These are phyloP conservation scores for Pichia nakasei DNA, from an alignment of 805 yeast genomes.

Conservation along the genomic window DNA sequence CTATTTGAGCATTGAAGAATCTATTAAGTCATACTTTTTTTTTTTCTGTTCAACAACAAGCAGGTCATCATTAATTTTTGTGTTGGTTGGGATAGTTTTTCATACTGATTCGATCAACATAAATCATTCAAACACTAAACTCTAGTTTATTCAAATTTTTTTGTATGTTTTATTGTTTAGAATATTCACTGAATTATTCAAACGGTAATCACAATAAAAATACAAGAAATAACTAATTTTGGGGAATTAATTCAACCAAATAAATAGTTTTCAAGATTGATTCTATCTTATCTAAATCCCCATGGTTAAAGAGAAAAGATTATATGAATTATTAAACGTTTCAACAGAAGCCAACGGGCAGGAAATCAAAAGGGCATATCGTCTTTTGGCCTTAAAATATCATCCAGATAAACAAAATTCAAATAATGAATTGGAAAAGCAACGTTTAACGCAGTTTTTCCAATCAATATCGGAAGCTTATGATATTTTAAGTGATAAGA, in stretches of 20 bases:
- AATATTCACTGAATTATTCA: no score
- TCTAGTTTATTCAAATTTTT: no score
- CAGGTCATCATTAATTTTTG: neutral
- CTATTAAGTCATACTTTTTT: no score
- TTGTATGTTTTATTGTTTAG: no score
- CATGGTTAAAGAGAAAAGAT: conserved; percentile 65
- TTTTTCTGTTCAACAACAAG: no score
- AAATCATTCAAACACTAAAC: no score
- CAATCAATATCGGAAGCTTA: conserved; percentile 61
- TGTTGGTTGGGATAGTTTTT: neutral
- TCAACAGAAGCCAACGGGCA: conserved; percentile 50
- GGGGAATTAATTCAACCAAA: no score
- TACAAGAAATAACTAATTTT: no score
- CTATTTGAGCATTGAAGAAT: no score
- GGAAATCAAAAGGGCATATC: conserved; percentile 77
- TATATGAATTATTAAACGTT: conserved; percentile 68
- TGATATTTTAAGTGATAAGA: conserved; percentile 44
- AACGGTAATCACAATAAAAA: no score
- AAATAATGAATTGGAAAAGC: conserved; percentile 18
- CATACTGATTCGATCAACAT: neutral
- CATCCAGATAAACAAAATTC: conserved; percentile 74
- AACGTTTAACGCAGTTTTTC: conserved; percentile 40
- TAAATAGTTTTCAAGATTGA: no score
- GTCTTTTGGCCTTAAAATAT: conserved; percentile 66
- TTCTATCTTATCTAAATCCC: no score